These are phyloP conservation scores for Trichoderma harzianum DNA, from an alignment of 2,329 filamentous ascomycete species.

Conservation along the genomic window DNA sequence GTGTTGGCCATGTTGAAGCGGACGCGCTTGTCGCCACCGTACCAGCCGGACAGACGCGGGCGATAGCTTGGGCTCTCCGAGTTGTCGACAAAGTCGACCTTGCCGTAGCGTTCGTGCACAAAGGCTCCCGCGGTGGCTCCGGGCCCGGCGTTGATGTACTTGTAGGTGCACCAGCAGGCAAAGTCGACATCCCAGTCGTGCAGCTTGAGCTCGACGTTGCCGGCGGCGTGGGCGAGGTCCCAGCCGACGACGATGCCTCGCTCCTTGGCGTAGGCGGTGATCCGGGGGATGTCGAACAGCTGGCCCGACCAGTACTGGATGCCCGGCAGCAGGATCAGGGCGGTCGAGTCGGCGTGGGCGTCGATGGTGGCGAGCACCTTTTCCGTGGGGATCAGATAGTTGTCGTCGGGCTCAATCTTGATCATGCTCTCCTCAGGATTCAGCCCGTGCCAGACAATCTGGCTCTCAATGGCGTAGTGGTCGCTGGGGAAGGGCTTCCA, in stretches of 20 bases:
- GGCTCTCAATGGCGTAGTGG: conserved; percentile 79
- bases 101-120: conserved; percentile 71
- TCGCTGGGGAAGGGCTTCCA: conserved; percentile 89
- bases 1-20: conserved; percentile 81
- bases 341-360: conserved; percentile 66
- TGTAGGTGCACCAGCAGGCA: conserved; percentile 91
- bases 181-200: conserved; percentile 93
- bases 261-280: conserved; percentile 72
- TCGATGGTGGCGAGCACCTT: conserved; percentile 72
- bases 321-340: conserved; percentile 76
- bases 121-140: conserved; percentile 78
- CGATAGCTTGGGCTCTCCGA: conserved; percentile 47
- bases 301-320: conserved; percentile 94
- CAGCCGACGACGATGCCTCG: conserved; percentile 74
- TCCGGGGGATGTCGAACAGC: conserved; percentile 75
- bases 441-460: conserved; percentile 68
- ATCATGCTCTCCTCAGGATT: conserved; percentile 68
- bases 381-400: conserved; percentile 64
- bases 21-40: conserved; percentile 72
- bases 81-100: conserved; percentile 42
- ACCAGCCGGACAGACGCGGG: conserved; percentile 77
- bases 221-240: conserved; percentile 84
- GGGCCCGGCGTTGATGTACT: conserved; percentile 85
- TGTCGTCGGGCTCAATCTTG: conserved; percentile 62
- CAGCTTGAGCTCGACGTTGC: conserved; percentile 74